phyloP scores from a whole-genome alignment of 176 grass and related monocot genomes.

The Stipa capillata region DNA sequence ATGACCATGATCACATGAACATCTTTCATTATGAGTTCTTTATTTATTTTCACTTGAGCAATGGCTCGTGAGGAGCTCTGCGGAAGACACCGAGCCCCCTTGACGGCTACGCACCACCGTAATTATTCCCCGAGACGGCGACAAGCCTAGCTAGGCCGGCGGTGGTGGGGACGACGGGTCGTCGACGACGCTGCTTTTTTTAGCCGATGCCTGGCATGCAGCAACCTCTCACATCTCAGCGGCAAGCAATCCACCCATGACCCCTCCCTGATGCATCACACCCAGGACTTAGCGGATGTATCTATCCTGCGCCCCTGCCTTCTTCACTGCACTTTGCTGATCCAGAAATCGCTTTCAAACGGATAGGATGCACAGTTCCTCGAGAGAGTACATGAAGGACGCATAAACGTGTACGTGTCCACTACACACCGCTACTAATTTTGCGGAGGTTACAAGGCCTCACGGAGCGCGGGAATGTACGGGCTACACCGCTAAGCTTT shows the following conservation, averaged over 20 bases:
- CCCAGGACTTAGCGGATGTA: neutral
- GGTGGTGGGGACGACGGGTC: conserved; percentile 15
- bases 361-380: neutral
- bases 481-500: no score
- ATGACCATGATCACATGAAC: neutral
- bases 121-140: neutral
- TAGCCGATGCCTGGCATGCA: neutral
- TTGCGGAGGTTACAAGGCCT: no score
- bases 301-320: neutral
- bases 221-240: neutral
- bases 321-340: conserved; percentile 16
- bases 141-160: conserved; percentile 46
- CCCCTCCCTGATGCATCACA: neutral
- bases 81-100: neutral
- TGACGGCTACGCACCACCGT: conserved; percentile 11
- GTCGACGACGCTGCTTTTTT: neutral
- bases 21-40: no score
- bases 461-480: no score
- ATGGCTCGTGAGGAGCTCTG: neutral
- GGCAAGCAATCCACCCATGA: neutral
- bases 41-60: no score
- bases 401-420: no score
- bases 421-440: no score
- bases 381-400: no score
- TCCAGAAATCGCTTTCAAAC: neutral